Percentiles rank a stretch among this genome's conserved stretches.
These are phyloP conservation scores for Amanita subjunquillea DNA, from an alignment of 768 basidiomycete species.

Conservation along the genomic window DNA sequence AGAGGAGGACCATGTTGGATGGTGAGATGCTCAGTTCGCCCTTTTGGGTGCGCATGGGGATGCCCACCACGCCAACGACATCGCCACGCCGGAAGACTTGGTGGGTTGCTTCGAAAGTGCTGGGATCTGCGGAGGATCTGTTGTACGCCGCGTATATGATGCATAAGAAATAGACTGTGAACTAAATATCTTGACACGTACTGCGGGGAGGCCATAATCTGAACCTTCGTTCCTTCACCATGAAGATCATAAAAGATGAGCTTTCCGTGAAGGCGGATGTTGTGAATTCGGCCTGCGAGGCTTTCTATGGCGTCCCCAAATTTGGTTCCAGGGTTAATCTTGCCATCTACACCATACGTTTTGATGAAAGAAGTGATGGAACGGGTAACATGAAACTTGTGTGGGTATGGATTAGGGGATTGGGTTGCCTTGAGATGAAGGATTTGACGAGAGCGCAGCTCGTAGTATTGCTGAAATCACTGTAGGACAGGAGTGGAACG, in stretches of 20 bases:
- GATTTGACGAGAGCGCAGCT: slow-evolving; percentile 84
- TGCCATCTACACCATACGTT: slow-evolving; percentile 63
- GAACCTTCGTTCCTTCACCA: slow-evolving; percentile 86
- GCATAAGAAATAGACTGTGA: neutral
- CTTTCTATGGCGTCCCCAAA: slow-evolving; percentile 46
- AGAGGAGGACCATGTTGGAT: slow-evolving; percentile 72
- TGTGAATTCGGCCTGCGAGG: slow-evolving; percentile 88
- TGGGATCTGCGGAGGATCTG: slow-evolving; percentile 57
- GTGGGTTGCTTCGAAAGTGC: slow-evolving; percentile 61
- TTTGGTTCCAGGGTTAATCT: slow-evolving; percentile 58
- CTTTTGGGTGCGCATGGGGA: slow-evolving; percentile 87
- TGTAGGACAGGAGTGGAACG: neutral
- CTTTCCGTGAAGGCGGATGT: slow-evolving; percentile 79
- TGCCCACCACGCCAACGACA: slow-evolving; percentile 87
- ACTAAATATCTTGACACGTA: slow-evolving; percentile 22
- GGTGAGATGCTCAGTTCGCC: slow-evolving; percentile 91
- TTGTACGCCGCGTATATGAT: neutral
- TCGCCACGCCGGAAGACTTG: slow-evolving; percentile 91
- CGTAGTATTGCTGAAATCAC: slow-evolving; percentile 81
- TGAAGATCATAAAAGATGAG: slow-evolving; percentile 92
- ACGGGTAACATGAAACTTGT: slow-evolving; percentile 90
- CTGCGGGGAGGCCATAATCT: slow-evolving; percentile 90
- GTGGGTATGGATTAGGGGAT: slow-evolving; percentile 91
- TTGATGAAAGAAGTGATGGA: slow-evolving; percentile 69
- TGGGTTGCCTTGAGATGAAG: slow-evolving; percentile 76